Conservation (phyloP, 768 basidiomycete species). For the Phlegmacium glaucopus region DNA sequence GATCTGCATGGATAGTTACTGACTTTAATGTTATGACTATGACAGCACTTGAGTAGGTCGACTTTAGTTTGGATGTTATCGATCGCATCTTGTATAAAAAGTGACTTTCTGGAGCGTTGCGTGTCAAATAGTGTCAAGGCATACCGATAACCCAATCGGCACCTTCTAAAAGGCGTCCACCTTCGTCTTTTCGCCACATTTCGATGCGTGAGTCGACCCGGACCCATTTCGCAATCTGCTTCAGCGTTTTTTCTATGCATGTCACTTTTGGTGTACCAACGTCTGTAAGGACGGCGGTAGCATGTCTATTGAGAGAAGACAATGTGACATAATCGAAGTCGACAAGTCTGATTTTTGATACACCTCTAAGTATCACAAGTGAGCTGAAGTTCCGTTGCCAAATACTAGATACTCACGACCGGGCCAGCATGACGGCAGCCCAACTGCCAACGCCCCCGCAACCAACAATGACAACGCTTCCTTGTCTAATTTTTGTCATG, state of each 20-base stretch:
- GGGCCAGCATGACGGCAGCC: constrained; percentile 89
- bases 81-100: no score
- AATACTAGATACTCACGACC: constrained; percentile 60
- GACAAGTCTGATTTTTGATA: no score
- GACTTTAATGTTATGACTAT: no score
- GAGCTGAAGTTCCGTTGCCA: neutral
- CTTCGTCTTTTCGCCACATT: constrained; percentile 86
- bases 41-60: no score
- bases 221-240: constrained; percentile 79
- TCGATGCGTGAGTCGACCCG: constrained; percentile 82
- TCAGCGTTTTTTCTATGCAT: constrained; percentile 66
- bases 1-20: no score
- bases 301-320: no score
- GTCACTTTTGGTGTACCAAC: constrained; percentile 93
- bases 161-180: constrained; percentile 68
- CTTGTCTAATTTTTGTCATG: constrained; percentile 73
- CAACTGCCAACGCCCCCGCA: constrained; percentile 97
- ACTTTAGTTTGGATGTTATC: no score
- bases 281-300: constrained; percentile 82
- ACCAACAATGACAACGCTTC: constrained; percentile 84
- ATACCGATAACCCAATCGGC: constrained; percentile 93
- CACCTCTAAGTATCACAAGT: no score
- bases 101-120: neutral
- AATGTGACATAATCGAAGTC: no score
- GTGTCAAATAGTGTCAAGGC: constrained; percentile 16